Evolutionary conservation across 2,329 filamentous ascomycete genomes (phyloP), one percentile per base, ranked within the genome.

Genomic region (Diaporthe vaccinii): DNA sequence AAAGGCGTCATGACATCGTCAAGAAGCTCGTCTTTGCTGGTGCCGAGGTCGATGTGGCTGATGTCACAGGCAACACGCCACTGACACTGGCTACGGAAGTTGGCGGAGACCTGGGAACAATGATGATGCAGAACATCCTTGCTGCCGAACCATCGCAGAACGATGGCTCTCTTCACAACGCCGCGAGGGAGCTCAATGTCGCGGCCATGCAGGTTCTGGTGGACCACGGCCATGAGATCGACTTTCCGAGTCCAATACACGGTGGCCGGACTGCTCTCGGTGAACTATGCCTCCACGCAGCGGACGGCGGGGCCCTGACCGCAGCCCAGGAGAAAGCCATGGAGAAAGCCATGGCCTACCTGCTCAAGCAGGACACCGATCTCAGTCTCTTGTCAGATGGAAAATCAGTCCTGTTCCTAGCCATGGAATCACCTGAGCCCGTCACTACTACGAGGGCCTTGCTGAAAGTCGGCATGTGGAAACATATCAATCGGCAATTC

Each of bases 111-210:
- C 77, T 89, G 17, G 86, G 88, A 0, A 87, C 87, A 25, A 84
- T 85, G 14, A 89, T 91, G 82, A 88, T 91, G 87, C 84, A 85
- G 2, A 87, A 86, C 70, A 81, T 93, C 0, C 84, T 92, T 7
- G 87, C 87, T 0, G 88, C 89, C 0, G 89, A 90, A 28, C 89
- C 90, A 1, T 87, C 89, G 2, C 86, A 85, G 57, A 91, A 93
- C 74, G 92, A 94, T 75, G 91, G 92, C 0, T 93, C 91, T 1
- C 84, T 94, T 4, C 92, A 94, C 78, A 91, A 93, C 76, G 90
- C 91, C 4, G 89, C 91, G 0, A 85, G 90, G 17, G 87, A 89
- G 62, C 84, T 93, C 28, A 90, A 93, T 77, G 77, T 91, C 0
- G 82, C 87, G 17, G 88, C 88, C 1, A 89, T 92, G 76, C 85